A percentile compares a stretch with the other conserved stretches of the same genome.
Evolutionary conservation across 768 basidiomycete species (phyloP).

Genomic region (Cystofilobasidium ferigula): DNA sequence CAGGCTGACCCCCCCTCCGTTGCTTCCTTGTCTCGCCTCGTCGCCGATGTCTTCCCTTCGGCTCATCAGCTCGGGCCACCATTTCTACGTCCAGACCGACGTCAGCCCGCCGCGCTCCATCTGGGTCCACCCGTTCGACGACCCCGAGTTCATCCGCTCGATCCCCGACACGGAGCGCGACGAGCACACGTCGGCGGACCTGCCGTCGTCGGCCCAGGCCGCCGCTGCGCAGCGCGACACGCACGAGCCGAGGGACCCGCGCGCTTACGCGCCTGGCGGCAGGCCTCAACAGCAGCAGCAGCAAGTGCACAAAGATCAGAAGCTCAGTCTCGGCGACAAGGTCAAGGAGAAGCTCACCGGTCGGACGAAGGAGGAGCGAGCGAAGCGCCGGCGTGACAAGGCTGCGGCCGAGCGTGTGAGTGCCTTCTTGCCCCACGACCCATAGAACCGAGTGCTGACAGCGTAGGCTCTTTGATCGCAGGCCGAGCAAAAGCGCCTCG

Average conservation of each 20-base stretch:
- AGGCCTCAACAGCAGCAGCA: not conserved
- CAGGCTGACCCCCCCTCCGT: not conserved
- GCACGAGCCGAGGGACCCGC: not conserved
- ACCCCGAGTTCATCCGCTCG: slow-evolving; percentile 51
- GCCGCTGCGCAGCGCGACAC: not conserved
- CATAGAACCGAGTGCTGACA: not conserved
- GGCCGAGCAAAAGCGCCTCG: slow-evolving; percentile 12
- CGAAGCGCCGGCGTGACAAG: slow-evolving; percentile 35
- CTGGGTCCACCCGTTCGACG: slow-evolving; percentile 64
- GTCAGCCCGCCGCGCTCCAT: slow-evolving; percentile 54
- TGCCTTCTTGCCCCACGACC: not conserved
- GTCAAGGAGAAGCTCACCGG: slow-evolving; percentile 56
- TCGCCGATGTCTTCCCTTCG: not conserved
- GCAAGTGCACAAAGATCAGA: slow-evolving; percentile 17
- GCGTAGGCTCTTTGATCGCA: not conserved
- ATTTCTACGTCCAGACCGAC: slow-evolving; percentile 56
- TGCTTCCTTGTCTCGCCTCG: not conserved
- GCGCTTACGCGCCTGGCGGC: not conserved
- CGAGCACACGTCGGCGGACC: not conserved
- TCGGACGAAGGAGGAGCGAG: slow-evolving; percentile 51
- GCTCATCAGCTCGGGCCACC: slow-evolving; percentile 33
- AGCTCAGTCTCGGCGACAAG: slow-evolving; percentile 46
- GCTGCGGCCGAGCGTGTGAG: slow-evolving; percentile 27
- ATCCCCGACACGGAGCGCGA: slow-evolving; percentile 46
- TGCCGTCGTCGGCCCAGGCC: not conserved